Conservation (phyloP, 2,329 filamentous ascomycete genomes). For the Aspergillus fumigatus region DNA sequence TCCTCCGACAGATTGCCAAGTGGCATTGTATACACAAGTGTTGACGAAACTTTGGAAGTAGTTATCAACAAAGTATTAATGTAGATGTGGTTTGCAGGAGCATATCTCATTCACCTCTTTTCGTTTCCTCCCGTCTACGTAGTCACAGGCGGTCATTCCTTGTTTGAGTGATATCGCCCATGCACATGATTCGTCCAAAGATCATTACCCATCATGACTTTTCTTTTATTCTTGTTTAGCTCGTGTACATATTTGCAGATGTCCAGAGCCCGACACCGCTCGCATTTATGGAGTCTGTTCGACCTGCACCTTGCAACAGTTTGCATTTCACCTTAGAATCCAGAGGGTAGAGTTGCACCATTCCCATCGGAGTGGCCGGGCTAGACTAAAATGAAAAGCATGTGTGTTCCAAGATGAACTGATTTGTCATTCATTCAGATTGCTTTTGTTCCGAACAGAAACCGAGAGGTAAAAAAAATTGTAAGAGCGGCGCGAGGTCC, state of each 20-base stretch:
- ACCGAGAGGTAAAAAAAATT: background rate
- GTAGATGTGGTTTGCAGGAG: background rate
- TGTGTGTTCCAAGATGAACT: background rate
- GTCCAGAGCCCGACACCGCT: conserved; percentile 11
- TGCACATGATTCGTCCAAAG: conserved; percentile 7
- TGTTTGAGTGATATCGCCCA: background rate
- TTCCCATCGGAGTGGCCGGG: background rate
- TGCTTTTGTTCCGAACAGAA: background rate
- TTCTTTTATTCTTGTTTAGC: conserved; percentile 17
- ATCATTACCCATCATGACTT: conserved; percentile 22
- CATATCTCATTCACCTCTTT: background rate
- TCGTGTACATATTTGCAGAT: conserved; percentile 19
- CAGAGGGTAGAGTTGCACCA: background rate
- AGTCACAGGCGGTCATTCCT: background rate
- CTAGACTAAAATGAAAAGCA: background rate
- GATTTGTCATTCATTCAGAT: background rate
- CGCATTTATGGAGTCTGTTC: conserved; percentile 4
- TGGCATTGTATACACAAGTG: background rate
- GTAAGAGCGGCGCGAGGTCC: background rate
- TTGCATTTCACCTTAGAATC: background rate
- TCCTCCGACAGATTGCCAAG: background rate
- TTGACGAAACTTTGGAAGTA: background rate
- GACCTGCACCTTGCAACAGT: conserved; percentile 1
- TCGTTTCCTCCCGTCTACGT: background rate
- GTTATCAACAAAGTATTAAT: background rate